Percentiles rank a stretch among this genome's conserved stretches.
These are phyloP conservation scores for Lablab purpureus DNA, from an alignment of 306 rosid species.

Conservation along the genomic window DNA sequence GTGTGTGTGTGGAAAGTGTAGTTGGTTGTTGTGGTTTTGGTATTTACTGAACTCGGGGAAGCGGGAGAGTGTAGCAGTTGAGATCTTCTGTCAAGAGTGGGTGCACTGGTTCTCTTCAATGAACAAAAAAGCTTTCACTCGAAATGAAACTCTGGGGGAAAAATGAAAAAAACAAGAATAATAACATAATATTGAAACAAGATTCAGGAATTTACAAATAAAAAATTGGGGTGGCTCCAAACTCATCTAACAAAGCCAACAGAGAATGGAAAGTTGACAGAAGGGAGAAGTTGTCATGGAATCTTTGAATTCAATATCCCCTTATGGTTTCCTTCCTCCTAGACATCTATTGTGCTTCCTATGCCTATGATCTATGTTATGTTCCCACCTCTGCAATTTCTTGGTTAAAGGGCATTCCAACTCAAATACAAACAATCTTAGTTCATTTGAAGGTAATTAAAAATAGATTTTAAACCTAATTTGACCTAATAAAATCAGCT, in stretches of 20 bases:
- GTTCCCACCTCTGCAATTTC: too few species aligned
- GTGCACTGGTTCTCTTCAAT: neutral
- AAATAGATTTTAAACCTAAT: too few species aligned
- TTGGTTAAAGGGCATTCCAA: too few species aligned
- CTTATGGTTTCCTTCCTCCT: too few species aligned
- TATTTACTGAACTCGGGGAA: neutral
- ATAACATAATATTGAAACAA: neutral
- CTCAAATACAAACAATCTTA: too few species aligned
- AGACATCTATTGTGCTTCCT: too few species aligned
- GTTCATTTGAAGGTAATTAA: too few species aligned
- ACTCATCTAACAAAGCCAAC: neutral
- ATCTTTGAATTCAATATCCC: too few species aligned
- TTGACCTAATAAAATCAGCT: too few species aligned
- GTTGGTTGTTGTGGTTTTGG: slow-evolving; percentile 30
- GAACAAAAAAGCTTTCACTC: neutral
- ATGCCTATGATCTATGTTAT: too few species aligned
- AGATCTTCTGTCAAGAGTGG: neutral
- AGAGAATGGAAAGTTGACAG: too few species aligned
- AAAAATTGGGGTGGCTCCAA: neutral
- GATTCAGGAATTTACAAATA: neutral
- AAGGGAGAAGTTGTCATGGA: too few species aligned
- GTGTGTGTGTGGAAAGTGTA: slow-evolving; percentile 40
- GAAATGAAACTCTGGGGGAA: neutral
- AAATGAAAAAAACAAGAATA: neutral
- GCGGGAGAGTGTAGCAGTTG: neutral